Conservation (phyloP, 1,284 basidiomycete genomes). For the Ceratobasidium sp. region DNA sequence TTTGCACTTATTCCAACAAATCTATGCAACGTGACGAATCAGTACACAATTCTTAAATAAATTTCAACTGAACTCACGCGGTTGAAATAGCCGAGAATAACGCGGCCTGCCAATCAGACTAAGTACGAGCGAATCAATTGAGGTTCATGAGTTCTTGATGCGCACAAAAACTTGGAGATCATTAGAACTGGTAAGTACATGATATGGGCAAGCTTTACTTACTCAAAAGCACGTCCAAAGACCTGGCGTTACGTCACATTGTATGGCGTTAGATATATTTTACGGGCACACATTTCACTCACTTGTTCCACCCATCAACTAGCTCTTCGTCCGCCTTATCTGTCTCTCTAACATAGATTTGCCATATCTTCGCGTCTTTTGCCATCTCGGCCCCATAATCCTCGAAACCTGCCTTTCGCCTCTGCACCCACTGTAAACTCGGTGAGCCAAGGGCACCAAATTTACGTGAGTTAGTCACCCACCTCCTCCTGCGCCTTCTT, state of each 20-base stretch:
- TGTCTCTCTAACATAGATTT: slow-evolving; percentile 15
- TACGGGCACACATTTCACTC: not conserved
- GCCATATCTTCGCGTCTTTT: slow-evolving; percentile 39
- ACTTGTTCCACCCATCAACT: slow-evolving; percentile 38
- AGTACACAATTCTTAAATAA: not conserved
- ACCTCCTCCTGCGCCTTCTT: slow-evolving; percentile 11
- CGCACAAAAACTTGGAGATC: slow-evolving; percentile 16
- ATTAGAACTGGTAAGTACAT: not conserved
- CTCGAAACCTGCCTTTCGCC: slow-evolving; percentile 8
- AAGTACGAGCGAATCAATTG: not conserved
- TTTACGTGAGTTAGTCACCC: no score
- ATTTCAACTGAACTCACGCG: not conserved
- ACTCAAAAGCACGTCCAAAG: slow-evolving; percentile 22
- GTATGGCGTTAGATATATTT: not conserved
- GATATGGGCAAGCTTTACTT: not conserved
- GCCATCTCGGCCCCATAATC: slow-evolving; percentile 24
- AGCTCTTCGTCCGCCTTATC: slow-evolving; percentile 23
- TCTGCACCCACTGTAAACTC: not conserved
- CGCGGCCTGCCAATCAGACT: slow-evolving; percentile 11
- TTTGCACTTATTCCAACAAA: slow-evolving; percentile 19
- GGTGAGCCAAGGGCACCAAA: no score
- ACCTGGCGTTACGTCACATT: not conserved
- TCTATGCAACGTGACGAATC: not conserved
- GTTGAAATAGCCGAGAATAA: slow-evolving; percentile 39
- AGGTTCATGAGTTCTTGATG: no score